Percentiles rank a stretch among this genome's conserved stretches.
Conservation (phyloP, 805 yeast genomes). For the Sporopachydermia lactativora region DNA sequence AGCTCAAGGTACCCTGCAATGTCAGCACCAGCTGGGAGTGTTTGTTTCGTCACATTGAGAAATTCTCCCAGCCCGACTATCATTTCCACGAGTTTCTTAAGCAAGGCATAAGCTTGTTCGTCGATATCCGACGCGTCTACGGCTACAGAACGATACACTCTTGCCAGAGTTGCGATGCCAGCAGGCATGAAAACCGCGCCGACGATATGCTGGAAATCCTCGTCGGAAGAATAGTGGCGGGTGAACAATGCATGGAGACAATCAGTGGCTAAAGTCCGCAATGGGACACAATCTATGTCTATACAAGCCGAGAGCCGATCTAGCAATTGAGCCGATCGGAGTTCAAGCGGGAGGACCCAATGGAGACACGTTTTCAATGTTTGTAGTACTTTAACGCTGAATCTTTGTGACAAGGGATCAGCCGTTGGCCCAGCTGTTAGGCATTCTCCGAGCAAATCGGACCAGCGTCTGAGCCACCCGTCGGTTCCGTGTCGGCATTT, state of each 20-base stretch:
- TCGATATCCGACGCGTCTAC: slow-evolving; percentile 61
- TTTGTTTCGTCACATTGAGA: slow-evolving; percentile 33
- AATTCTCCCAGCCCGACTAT: slow-evolving; percentile 76
- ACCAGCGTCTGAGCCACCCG: slow-evolving; percentile 86
- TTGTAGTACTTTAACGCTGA: slow-evolving; percentile 57
- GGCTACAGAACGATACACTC: slow-evolving; percentile 39
- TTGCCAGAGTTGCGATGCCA: slow-evolving; percentile 57
- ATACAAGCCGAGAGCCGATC: slow-evolving; percentile 47
- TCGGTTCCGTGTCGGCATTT: slow-evolving; percentile 53
- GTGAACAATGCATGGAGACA: slow-evolving; percentile 83
- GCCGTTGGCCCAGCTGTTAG: slow-evolving; percentile 20
- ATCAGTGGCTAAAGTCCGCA: slow-evolving; percentile 77
- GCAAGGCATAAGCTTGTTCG: slow-evolving; percentile 64
- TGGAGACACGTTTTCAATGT: slow-evolving; percentile 81
- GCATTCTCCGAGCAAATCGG: slow-evolving; percentile 34
- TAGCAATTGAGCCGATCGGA: slow-evolving; percentile 52
- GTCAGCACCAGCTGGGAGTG: slow-evolving; percentile 40
- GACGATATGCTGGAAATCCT: slow-evolving; percentile 64
- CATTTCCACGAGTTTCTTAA: slow-evolving; percentile 89
- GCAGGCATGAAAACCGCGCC: slow-evolving; percentile 63
- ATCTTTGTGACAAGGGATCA: slow-evolving; percentile 24
- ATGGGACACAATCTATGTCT: slow-evolving; percentile 26
- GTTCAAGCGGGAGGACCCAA: slow-evolving; percentile 76
- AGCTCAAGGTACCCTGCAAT: slow-evolving; percentile 54
- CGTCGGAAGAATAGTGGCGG: slow-evolving; percentile 47